A percentile compares a stretch with the other conserved stretches of the same genome.
Evolutionary conservation across 2,329 filamentous ascomycete species (phyloP).

Genomic region (Lanzia echinophila): DNA sequence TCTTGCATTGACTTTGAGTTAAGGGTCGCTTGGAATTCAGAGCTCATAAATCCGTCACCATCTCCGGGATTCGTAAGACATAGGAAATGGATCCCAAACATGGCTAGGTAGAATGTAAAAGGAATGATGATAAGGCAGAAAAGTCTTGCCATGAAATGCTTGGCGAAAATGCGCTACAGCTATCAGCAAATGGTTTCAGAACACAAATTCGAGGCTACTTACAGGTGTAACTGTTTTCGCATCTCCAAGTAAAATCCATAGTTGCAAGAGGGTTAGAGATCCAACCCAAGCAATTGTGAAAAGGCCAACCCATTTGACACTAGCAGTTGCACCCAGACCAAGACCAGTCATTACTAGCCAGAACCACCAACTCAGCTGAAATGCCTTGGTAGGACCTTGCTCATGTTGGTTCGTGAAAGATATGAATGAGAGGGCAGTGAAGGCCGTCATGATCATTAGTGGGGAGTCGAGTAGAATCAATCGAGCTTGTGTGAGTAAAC

Average conservation of each 20-base stretch:
- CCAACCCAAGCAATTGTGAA: conserved; percentile 99
- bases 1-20: conserved; percentile 97
- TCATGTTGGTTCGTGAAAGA: conserved; percentile 98
- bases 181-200: conserved; percentile 21
- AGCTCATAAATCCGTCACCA: conserved; percentile 98
- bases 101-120: conserved; percentile 82
- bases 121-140: conserved; percentile 93
- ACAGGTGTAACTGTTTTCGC: conserved; percentile 74
- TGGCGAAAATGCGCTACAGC: conserved; percentile 68
- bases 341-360: conserved; percentile 86
- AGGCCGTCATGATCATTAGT: conserved; percentile 84
- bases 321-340: conserved; percentile 80
- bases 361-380: conserved; percentile 93
- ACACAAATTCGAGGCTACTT: conserved; percentile 29
- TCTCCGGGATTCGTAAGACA: conserved; percentile 93
- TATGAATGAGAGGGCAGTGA: conserved; percentile 83
- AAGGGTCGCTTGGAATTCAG: conserved; percentile 94
- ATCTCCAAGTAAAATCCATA: conserved; percentile 93
- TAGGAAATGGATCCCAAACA: conserved; percentile 96
- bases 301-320: conserved; percentile 97
- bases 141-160: conserved; percentile 84
- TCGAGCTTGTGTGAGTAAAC: conserved; percentile 87
- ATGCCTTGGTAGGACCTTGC: conserved; percentile 80
- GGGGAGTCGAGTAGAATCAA: conserved; percentile 95
- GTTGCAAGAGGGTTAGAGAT: conserved; percentile 78